phyloP scores from a whole-genome alignment of 441 rosid species.

The Croton setiger region DNA sequence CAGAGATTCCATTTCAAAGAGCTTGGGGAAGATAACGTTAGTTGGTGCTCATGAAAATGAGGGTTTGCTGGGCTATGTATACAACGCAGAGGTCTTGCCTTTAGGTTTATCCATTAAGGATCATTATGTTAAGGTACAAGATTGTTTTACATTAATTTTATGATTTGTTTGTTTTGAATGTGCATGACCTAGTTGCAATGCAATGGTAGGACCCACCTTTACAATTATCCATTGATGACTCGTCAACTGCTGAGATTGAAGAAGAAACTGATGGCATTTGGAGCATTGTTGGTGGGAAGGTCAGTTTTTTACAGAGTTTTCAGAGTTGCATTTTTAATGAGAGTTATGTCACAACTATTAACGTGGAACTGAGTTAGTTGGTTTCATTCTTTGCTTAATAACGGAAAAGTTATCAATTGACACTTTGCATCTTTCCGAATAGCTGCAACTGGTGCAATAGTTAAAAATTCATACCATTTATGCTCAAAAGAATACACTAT shows the following conservation, averaged over 20 bases:
- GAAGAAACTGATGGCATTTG: slow-evolving; percentile 58
- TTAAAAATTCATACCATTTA: not conserved
- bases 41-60: slow-evolving; percentile 35
- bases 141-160: slow-evolving; percentile 7
- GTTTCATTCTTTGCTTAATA: not conserved
- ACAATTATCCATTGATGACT: slow-evolving; percentile 47
- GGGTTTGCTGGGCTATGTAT: slow-evolving; percentile 50
- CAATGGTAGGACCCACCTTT: slow-evolving; percentile 58
- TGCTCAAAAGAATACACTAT: no score
- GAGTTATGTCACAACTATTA: not conserved
- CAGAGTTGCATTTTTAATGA: not conserved
- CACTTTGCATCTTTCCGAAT: not conserved
- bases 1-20: slow-evolving; percentile 26
- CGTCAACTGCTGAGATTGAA: slow-evolving; percentile 55
- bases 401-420: not conserved
- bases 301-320: slow-evolving; percentile 20
- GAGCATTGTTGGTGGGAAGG: slow-evolving; percentile 83
- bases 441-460: not conserved
- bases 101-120: slow-evolving; percentile 36
- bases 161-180: slow-evolving; percentile 1
- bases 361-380: not conserved
- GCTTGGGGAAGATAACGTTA: slow-evolving; percentile 35
- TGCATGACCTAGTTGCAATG: slow-evolving; percentile 16
- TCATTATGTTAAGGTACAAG: slow-evolving; percentile 45
- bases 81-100: slow-evolving; percentile 43